Conservation (phyloP, 768 basidiomycete genomes). For the Solioccasus polychromus region DNA sequence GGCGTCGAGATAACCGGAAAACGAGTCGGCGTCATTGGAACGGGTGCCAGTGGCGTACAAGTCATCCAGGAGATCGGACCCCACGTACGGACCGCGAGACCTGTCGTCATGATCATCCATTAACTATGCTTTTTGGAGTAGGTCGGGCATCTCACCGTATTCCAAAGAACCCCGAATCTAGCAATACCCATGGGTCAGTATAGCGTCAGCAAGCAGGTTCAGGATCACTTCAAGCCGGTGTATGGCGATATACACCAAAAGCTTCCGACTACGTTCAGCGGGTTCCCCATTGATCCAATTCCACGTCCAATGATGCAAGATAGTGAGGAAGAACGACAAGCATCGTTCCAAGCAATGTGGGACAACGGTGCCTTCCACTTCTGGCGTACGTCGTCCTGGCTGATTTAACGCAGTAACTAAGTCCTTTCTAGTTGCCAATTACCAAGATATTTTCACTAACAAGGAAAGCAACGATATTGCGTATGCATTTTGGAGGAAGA, state of each 20-base stretch:
- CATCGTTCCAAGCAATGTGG: constrained; percentile 1
- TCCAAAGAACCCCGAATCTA: constrained; percentile 5
- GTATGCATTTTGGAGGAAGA: background rate
- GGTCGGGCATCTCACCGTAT: constrained; percentile 1
- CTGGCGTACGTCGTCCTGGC: background rate
- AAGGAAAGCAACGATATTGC: background rate
- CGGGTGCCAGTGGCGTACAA: background rate
- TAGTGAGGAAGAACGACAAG: constrained; percentile 1
- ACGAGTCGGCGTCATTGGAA: background rate
- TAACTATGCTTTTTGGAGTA: background rate
- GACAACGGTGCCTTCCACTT: background rate
- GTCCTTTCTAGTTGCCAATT: background rate
- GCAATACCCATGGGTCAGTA: background rate
- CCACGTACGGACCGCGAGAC: background rate
- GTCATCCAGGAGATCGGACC: background rate
- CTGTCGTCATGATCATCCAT: background rate
- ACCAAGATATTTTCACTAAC: background rate
- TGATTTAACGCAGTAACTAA: background rate
- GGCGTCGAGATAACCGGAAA: constrained; percentile 1
- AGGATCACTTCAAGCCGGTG: background rate
- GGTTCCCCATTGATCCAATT: background rate
- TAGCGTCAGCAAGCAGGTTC: background rate
- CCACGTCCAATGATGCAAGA: background rate
- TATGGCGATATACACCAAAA: background rate
- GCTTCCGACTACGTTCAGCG: background rate